Evolutionary conservation across 495 filamentous ascomycete species (phyloP).

Genomic region (Podospora anserina): DNA sequence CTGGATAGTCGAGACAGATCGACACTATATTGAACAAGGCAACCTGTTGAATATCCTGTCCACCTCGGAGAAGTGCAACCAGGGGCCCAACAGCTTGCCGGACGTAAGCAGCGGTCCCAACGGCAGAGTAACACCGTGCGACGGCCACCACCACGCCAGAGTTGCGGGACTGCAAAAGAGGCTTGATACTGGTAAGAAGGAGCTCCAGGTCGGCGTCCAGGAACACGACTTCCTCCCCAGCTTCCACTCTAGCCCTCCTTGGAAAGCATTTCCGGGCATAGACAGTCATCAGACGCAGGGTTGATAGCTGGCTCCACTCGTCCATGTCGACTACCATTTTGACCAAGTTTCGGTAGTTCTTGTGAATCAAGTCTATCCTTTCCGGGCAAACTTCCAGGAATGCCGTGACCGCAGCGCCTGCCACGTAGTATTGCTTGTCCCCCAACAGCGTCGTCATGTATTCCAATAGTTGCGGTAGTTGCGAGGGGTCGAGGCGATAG

Average conservation of each 20-base stretch:
- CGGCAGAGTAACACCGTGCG: slow-evolving; percentile 75
- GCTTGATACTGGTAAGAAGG: slow-evolving; percentile 72
- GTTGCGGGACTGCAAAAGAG: slow-evolving; percentile 88
- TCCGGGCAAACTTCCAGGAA: slow-evolving; percentile 88
- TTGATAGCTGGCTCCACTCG: slow-evolving; percentile 91
- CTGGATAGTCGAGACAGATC: slow-evolving; percentile 69
- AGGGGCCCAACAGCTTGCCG: slow-evolving; percentile 72
- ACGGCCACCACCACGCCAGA: slow-evolving; percentile 88
- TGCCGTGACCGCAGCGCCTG: slow-evolving; percentile 84
- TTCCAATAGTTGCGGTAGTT: slow-evolving; percentile 76
- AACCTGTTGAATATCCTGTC: slow-evolving; percentile 81
- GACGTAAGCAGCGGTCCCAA: slow-evolving; percentile 73
- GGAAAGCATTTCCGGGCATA: slow-evolving; percentile 92
- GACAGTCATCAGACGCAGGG: slow-evolving; percentile 71
- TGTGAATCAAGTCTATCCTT: slow-evolving; percentile 80
- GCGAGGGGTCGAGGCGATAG: slow-evolving; percentile 85
- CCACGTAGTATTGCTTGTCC: slow-evolving; percentile 92
- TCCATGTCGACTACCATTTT: slow-evolving; percentile 98
- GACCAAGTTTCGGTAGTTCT: slow-evolving; percentile 77
- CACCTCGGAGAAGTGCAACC: slow-evolving; percentile 75
- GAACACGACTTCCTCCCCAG: slow-evolving; percentile 55
- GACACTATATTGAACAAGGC: slow-evolving; percentile 91
- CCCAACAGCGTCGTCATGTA: slow-evolving; percentile 73
- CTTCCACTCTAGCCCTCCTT: slow-evolving; percentile 55
- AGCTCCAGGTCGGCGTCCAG: slow-evolving; percentile 82